Evolutionary conservation across 345 rosid species (phyloP), one percentile per base, ranked within the genome.

Genomic region (Boechera retrofracta): DNA sequence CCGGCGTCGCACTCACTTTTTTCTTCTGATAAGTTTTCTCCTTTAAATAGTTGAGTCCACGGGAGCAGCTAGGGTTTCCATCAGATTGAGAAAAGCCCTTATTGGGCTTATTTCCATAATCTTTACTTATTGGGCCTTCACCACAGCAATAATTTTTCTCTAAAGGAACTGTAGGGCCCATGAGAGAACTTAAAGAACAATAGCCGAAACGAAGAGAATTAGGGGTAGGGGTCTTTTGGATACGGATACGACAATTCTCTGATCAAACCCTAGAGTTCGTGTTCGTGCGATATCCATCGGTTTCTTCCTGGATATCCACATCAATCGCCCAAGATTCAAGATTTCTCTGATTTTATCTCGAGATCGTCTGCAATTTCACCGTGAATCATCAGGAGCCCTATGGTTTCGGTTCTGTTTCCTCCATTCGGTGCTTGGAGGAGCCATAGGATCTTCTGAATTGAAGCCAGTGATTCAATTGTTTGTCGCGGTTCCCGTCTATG

Each of bases 1-100:
- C 76, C 72, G 72, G 77, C 81, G 81, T 71, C 68, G 73, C 72
- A 57, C 73, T 71, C 56, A 65, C 48, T 72, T 72, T 0, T n/a
- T 62, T 16, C 68, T 49, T 15, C 39, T 4, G 29, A 39, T 15
- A 48, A 78, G 48, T 68, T 65, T 71, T 65, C 8, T 5, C 16
- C 21, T 21, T 48, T 78, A 78, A 36, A 65, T 72, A 71, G 44
- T 28, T 38, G 38, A 16, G 3, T 7, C 42, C 42, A 26, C 12
- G 42, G 28, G 35, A 64, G 12, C 42, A 16, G 29, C 68, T 77
- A 77, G 81, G 81, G 77, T 52, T 71, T 58, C 68, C 42, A 12
- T 38, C 6, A 28, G 8, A 6, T 5, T 5, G 15, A 7, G 36
- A 3, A 36, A 48, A 5, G 7, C 31, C 67, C 0, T 76, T 39